Evolutionary conservation across 2,329 filamentous ascomycete species (phyloP), one percentile per base, ranked within the genome.

Genomic region (Thielaviopsis musarum): DNA sequence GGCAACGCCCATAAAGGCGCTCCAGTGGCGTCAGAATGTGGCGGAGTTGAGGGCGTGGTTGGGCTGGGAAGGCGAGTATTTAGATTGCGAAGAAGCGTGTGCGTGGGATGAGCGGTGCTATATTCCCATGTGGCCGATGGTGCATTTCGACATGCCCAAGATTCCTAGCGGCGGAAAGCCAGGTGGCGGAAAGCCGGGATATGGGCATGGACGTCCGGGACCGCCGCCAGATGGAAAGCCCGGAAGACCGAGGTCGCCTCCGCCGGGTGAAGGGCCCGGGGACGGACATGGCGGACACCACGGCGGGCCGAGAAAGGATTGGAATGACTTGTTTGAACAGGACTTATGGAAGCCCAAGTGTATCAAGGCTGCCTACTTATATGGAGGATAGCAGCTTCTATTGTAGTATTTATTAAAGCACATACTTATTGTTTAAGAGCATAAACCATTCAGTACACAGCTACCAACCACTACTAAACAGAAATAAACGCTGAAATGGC

Each of bases 401-500:
- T n/a, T 13, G n/a, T 58, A 26, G 45, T 49, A n/a, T 30, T 4
- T 34, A 7, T 34, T 34, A 5, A 34, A 34, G 30, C 30, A 34
- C 30, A 10, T 34, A 7, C 34, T 61, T 58, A 34, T 34, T 34
- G 4, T 34, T 34, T 34, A 34, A 34, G 4, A 34, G 30, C 9
- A 34, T 5, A 34, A 9, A 34, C 10, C 10, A 34, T 34, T 34
- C 10, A 34, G 9, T 12, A 52, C 53, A 56, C 17, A 21, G 19
- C 21, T 19, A 21, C 19, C 4, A 7, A 55, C 15, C n/a, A 48
- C 57, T 2, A 19, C 58, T 63, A 68, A 10, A 66, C 66, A 22
- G 63, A 61, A 21, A 73, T 63, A 63, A 67, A 89, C 0, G 82
- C 80, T 61, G 71, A 77, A 74, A 91, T 78, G 1, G 86, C 86